A percentile compares a stretch with the other conserved stretches of the same genome.
phyloP scores from a whole-genome alignment of 768 basidiomycete genomes.

The Sutorius australiensis region DNA sequence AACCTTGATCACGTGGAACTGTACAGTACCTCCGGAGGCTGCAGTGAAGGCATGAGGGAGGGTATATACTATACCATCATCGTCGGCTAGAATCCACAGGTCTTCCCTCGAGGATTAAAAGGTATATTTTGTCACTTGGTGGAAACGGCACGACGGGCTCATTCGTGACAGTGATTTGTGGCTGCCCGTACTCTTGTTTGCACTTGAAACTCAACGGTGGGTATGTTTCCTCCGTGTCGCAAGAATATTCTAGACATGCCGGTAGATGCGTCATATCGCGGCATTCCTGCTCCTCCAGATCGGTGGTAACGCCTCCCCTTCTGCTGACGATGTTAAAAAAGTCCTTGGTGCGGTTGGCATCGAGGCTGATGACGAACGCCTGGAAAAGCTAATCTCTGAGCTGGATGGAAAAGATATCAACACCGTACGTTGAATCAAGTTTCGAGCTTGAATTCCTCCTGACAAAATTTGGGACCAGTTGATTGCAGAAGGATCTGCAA shows the following conservation, averaged over 20 bases:
- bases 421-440: conserved; percentile 46
- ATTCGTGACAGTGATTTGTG: conserved; percentile 75
- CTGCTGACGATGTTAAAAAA: conserved; percentile 82
- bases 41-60: conserved; percentile 6
- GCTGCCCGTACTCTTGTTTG: conserved; percentile 60
- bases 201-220: conserved; percentile 38
- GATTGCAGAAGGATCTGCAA: conserved; percentile 88
- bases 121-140: conserved; percentile 27
- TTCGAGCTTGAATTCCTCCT: background rate
- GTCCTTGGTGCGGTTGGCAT: conserved; percentile 84
- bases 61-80: conserved; percentile 30
- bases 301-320: conserved; percentile 88
- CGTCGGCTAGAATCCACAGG: conserved; percentile 89
- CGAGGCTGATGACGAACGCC: conserved; percentile 78
- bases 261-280: conserved; percentile 87
- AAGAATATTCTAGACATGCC: background rate
- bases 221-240: conserved; percentile 11
- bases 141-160: background rate
- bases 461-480: conserved; percentile 43
- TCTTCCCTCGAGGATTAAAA: conserved; percentile 94
- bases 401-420: conserved; percentile 87
- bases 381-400: conserved; percentile 83
- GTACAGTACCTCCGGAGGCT: conserved; percentile 46
- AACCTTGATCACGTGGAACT: conserved; percentile 49
- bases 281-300: conserved; percentile 96